These are phyloP conservation scores for Polygonum aviculare DNA, from an alignment of 148 eudicot species.

Conservation along the genomic window DNA sequence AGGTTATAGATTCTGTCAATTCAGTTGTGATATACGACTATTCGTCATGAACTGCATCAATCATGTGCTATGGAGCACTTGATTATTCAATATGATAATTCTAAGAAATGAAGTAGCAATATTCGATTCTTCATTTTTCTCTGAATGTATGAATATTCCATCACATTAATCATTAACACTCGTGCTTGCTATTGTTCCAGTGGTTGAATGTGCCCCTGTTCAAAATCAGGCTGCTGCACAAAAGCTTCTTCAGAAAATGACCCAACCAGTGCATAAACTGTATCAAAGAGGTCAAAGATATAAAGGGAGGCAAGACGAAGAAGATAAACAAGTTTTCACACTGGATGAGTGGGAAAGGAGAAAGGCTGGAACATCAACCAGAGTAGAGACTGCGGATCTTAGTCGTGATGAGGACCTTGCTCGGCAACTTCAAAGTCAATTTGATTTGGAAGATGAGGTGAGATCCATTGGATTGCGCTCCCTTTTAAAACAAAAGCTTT, in stretches of 20 bases:
- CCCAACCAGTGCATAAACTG: conserved; percentile 35
- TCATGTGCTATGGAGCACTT: not conserved
- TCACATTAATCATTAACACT: not conserved
- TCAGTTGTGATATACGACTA: not conserved
- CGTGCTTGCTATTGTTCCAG: conserved; percentile 29
- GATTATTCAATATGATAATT: not conserved
- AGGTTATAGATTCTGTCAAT: conserved; percentile 22
- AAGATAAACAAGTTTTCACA: conserved; percentile 59
- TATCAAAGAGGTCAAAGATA: conserved; percentile 42
- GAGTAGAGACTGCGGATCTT: conserved; percentile 27
- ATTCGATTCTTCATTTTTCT: not conserved
- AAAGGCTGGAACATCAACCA: conserved; percentile 37
- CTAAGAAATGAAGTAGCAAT: not conserved
- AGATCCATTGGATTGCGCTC: conserved; percentile 12
- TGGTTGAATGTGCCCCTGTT: conserved; percentile 58
- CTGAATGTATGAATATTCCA: not conserved
- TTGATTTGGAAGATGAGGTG: conserved; percentile 82
- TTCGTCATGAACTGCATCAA: not conserved
- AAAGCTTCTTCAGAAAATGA: conserved; percentile 78
- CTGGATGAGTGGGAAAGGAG: conserved; percentile 88
- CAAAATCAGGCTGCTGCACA: conserved; percentile 94
- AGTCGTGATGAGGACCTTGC: conserved; percentile 80
- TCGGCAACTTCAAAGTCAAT: conserved; percentile 69
- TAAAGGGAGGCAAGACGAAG: conserved; percentile 45
- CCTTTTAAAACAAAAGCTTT: not conserved